A percentile compares a stretch with the other conserved stretches of the same genome.
phyloP scores from a whole-genome alignment of 768 basidiomycete genomes.

The Psilocybe tampanensis region DNA sequence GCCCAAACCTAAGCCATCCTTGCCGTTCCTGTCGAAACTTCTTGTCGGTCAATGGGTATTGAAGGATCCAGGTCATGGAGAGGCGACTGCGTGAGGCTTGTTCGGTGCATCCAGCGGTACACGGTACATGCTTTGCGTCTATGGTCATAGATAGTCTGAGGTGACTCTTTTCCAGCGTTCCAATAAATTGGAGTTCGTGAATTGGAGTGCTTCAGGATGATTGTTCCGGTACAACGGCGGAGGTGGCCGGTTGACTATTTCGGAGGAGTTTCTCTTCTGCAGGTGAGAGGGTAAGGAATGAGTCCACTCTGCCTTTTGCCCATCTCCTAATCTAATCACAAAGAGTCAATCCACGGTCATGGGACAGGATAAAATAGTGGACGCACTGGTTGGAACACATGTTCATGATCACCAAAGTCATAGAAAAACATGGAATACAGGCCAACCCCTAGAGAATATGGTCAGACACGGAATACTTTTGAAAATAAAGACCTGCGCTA shows the following conservation, averaged over 20 bases:
- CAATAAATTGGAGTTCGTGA: not conserved
- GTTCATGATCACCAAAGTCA: slow-evolving; percentile 72
- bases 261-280: slow-evolving; percentile 50
- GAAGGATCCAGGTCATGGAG: too few relatives aligned
- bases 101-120: too few relatives aligned
- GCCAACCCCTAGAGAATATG: slow-evolving; percentile 41
- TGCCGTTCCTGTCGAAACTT: too few relatives aligned
- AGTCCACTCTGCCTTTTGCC: slow-evolving; percentile 48
- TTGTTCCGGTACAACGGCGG: not conserved
- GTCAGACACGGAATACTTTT: not conserved
- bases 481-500: slow-evolving; percentile 25
- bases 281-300: slow-evolving; percentile 60
- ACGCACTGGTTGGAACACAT: slow-evolving; percentile 70
- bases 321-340: slow-evolving; percentile 56
- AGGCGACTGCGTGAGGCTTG: too few relatives aligned
- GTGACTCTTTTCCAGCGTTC: not conserved
- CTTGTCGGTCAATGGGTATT: too few relatives aligned
- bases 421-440: slow-evolving; percentile 63
- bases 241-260: slow-evolving; percentile 9
- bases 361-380: not conserved
- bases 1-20: too few relatives aligned
- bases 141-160: too few relatives aligned
- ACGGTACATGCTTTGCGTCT: too few relatives aligned
- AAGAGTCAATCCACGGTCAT: not conserved
- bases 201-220: not conserved